Percentiles rank a stretch among this genome's conserved stretches.
Evolutionary conservation across 805 yeast genomes (phyloP).

Genomic region (Suhomyces faveliae): DNA sequence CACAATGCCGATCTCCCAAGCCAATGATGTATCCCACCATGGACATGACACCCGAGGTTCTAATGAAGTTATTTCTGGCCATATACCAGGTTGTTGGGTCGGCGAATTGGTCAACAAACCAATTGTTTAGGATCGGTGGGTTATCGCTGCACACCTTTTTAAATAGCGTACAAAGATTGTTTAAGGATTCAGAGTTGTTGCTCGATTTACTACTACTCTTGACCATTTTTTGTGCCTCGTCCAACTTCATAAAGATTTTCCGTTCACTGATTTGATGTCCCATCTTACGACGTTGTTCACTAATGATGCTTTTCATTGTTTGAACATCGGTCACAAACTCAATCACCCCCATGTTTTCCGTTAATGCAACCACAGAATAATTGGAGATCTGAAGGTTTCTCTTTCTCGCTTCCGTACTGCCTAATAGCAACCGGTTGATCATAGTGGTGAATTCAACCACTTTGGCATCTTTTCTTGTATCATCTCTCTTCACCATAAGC

Average conservation of each 20-base stretch:
- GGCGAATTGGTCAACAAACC: constrained; percentile 88
- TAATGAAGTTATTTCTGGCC: constrained; percentile 68
- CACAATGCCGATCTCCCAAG: constrained; percentile 95
- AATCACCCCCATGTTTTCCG: constrained; percentile 84
- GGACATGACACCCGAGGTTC: constrained; percentile 94
- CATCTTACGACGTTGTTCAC: constrained; percentile 20
- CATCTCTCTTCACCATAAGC: constrained; percentile 85
- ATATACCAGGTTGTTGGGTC: constrained; percentile 87
- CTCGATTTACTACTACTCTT: constrained; percentile 16
- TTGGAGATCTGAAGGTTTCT: constrained; percentile 70
- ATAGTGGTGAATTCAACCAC: constrained; percentile 88
- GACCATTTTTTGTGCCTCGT: constrained; percentile 23
- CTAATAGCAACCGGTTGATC: constrained; percentile 68
- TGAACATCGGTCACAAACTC: constrained; percentile 82
- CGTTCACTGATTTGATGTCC: constrained; percentile 21
- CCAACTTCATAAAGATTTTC: constrained; percentile 24
- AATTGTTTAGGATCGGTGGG: constrained; percentile 75
- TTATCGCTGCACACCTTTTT: constrained; percentile 30
- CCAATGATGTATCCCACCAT: constrained; percentile 94
- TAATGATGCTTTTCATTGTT: constrained; percentile 61
- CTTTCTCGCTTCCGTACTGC: constrained; percentile 69
- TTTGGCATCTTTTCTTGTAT: constrained; percentile 91
- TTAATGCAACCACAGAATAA: constrained; percentile 85
- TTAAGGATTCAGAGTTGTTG: constrained; percentile 13
- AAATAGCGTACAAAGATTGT: constrained; percentile 23